These are phyloP conservation scores for Lasiosphaeriaceae sp. DNA, from an alignment of 495 filamentous ascomycete species.

Conservation along the genomic window DNA sequence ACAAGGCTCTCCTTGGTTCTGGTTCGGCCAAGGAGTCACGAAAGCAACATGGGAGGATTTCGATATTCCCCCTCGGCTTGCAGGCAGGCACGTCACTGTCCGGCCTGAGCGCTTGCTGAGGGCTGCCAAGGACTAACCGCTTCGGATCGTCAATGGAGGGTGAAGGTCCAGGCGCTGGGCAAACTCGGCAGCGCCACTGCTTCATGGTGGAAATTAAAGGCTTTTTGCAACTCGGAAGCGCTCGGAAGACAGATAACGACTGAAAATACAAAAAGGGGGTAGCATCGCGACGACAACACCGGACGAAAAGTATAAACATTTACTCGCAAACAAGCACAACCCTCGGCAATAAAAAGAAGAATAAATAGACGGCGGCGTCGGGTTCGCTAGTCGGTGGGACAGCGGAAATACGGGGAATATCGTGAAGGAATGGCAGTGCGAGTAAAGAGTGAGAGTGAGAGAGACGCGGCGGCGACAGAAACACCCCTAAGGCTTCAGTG, in stretches of 20 bases:
- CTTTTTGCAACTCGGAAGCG: background rate
- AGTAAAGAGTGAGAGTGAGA: background rate
- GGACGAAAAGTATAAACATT: background rate
- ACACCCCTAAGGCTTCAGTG: background rate
- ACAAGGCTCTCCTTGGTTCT: background rate
- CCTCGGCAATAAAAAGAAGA: background rate
- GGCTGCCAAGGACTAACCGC: background rate
- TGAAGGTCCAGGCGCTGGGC: background rate
- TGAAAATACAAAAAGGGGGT: background rate
- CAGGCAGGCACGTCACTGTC: background rate
- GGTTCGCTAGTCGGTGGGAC: background rate
- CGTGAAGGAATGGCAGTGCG: background rate
- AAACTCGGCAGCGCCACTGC: background rate
- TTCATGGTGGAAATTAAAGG: conserved; percentile 4
- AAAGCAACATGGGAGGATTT: background rate
- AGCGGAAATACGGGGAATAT: background rate
- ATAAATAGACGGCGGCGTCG: background rate
- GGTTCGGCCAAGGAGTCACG: background rate
- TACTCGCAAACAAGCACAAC: background rate
- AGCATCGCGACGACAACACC: background rate
- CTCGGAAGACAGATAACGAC: background rate
- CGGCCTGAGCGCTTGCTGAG: conserved; percentile 4
- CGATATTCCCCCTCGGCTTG: background rate
- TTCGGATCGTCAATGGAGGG: background rate
- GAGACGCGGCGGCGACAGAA: background rate